Conservation (phyloP, 768 basidiomycete genomes). For the Phaeotremella fagi region DNA sequence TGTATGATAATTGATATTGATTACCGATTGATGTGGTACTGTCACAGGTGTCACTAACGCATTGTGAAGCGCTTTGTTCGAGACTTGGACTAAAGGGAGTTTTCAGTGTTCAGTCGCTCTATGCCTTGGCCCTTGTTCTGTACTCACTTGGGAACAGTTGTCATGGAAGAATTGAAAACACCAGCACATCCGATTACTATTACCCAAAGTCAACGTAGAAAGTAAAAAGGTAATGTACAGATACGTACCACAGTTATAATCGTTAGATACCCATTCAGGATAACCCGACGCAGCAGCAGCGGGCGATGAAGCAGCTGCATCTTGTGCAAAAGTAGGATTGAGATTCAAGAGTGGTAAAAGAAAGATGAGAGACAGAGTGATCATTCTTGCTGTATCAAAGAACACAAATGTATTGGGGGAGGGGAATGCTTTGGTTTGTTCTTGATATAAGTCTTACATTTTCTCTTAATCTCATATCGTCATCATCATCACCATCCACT, state of each 20-base stretch:
- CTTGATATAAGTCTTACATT: too few relatives aligned
- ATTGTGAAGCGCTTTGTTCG: slow-evolving; percentile 6
- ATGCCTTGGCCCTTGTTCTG: too few relatives aligned
- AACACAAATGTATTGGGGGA: too few relatives aligned
- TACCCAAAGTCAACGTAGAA: background rate
- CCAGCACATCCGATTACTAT: slow-evolving; percentile 17
- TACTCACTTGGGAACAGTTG: slow-evolving; percentile 10
- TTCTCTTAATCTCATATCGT: too few relatives aligned
- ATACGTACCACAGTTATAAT: slow-evolving; percentile 26
- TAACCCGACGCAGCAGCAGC: slow-evolving; percentile 3
- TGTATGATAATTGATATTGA: slow-evolving; percentile 23
- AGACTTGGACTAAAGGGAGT: background rate
- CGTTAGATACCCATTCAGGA: slow-evolving; percentile 27
- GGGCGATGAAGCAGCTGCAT: too few relatives aligned
- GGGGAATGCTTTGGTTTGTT: too few relatives aligned
- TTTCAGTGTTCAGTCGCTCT: background rate
- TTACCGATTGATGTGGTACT: slow-evolving; percentile 6
- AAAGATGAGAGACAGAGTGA: background rate
- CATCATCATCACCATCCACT: too few relatives aligned
- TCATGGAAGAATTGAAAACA: slow-evolving; percentile 12
- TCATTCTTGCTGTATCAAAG: background rate
- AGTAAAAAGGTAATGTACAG: too few relatives aligned
- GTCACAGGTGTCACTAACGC: slow-evolving; percentile 11
- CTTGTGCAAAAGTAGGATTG: background rate
- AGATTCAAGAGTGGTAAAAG: too few relatives aligned